Evolutionary conservation across 331 rosid genomes (phyloP).

Genomic region (Ulmus americana): DNA sequence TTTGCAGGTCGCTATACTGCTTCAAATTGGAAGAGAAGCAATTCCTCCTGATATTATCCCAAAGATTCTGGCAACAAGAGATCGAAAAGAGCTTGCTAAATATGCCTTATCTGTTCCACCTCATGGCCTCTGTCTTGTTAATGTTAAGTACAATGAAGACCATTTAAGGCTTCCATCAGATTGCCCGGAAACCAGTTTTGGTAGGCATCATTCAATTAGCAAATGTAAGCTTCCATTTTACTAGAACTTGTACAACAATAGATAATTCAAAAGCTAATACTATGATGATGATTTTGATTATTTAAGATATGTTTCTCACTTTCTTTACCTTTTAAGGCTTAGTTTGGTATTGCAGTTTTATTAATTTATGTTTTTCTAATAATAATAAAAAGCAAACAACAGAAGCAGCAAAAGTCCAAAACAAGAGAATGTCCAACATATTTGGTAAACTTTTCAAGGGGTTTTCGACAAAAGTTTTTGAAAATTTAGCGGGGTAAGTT

Average conservation of each 20-base stretch:
- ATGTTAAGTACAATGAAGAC: constrained; percentile 58
- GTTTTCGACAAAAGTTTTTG: too few relatives aligned
- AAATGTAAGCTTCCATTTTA: constrained; percentile 77
- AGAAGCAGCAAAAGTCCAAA: too few relatives aligned
- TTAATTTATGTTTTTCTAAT: too few relatives aligned
- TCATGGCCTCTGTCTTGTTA: constrained; percentile 77
- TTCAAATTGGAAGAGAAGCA: constrained; percentile 84
- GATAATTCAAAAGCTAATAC: not conserved
- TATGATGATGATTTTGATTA: constrained; percentile 1
- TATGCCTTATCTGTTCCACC: constrained; percentile 59
- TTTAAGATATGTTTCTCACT: not conserved
- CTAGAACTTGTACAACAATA: constrained; percentile 18
- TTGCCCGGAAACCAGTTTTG: constrained; percentile 57
- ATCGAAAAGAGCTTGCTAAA: constrained; percentile 83
- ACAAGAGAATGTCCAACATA: too few relatives aligned
- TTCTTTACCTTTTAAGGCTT: too few relatives aligned
- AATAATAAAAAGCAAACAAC: too few relatives aligned
- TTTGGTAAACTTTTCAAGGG: too few relatives aligned
- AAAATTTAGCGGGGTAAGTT: too few relatives aligned
- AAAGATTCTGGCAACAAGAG: constrained; percentile 55
- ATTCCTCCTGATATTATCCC: constrained; percentile 69
- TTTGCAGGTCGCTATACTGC: constrained; percentile 64
- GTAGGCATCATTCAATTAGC: constrained; percentile 59
- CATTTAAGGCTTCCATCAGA: constrained; percentile 61
- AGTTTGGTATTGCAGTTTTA: too few relatives aligned